phyloP scores from a whole-genome alignment of 2,329 filamentous ascomycete species.

The Cladophialophora chaetospira region DNA sequence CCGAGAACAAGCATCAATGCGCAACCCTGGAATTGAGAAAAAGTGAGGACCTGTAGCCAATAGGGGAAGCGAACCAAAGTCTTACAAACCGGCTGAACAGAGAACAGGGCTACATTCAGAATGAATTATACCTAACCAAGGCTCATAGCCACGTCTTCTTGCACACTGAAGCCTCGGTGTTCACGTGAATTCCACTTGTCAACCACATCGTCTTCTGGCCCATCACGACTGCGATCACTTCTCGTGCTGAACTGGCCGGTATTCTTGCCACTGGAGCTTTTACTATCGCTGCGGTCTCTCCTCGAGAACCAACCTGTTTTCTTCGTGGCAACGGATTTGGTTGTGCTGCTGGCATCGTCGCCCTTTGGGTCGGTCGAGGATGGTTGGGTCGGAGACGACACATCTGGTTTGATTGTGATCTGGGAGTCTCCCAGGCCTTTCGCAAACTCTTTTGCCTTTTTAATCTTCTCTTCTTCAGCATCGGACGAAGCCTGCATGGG shows the following conservation, averaged over 20 bases:
- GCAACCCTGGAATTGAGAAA: no score
- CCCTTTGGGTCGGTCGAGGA: conserved; percentile 7
- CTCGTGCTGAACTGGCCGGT: conserved; percentile 25
- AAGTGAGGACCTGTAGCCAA: neutral
- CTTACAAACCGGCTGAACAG: neutral
- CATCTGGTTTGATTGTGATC: conserved; percentile 4
- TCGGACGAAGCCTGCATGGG: conserved; percentile 32
- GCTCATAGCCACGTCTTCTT: conserved; percentile 30
- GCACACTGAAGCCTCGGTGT: conserved; percentile 24
- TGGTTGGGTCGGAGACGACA: conserved; percentile 4
- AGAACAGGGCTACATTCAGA: neutral
- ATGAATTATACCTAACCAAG: conserved; percentile 19
- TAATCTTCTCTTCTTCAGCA: conserved; percentile 26
- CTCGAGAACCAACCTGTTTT: conserved; percentile 28
- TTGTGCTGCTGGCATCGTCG: conserved; percentile 14
- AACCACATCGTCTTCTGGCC: conserved; percentile 29
- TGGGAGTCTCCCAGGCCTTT: conserved; percentile 17
- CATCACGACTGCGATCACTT: conserved; percentile 29
- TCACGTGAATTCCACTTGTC: conserved; percentile 27
- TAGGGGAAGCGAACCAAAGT: neutral
- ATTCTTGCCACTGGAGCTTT: conserved; percentile 30
- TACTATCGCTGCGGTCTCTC: conserved; percentile 28
- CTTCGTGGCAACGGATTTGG: conserved; percentile 19
- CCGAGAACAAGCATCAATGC: no score
- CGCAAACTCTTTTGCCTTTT: conserved; percentile 28